Percentiles rank a stretch among this genome's conserved stretches.
Evolutionary conservation across 1,284 basidiomycete genomes (phyloP).

Genomic region (Melampsora abietis-canadensis): DNA sequence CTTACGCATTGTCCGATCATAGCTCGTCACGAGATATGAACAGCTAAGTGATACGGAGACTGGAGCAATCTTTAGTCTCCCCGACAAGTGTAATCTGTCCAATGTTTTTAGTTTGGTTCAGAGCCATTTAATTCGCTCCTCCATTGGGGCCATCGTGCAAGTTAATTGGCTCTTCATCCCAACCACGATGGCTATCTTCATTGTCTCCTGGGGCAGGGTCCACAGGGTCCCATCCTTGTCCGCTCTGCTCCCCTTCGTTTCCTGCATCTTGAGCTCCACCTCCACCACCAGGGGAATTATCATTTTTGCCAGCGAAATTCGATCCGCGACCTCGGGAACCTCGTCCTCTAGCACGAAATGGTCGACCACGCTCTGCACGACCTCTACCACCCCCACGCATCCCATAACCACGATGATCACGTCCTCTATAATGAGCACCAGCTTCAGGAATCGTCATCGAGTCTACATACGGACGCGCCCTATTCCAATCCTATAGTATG

Average conservation of each 20-base stretch:
- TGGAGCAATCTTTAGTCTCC: too few relatives aligned
- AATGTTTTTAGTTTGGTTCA: too few relatives aligned
- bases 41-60: not conserved
- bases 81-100: too few relatives aligned
- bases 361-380: conserved; percentile 8
- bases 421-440: conserved; percentile 9
- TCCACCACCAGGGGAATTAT: not conserved
- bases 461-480: conserved; percentile 35
- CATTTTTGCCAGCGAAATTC: not conserved
- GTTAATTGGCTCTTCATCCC: not conserved
- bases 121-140: too few relatives aligned
- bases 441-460: conserved; percentile 37
- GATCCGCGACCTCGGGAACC: conserved; percentile 3
- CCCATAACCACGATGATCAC: conserved; percentile 4
- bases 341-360: not conserved
- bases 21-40: conserved; percentile 1
- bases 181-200: not conserved
- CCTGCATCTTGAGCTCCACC: not conserved
- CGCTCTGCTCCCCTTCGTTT: too few relatives aligned
- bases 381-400: conserved; percentile 28
- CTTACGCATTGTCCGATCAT: conserved; percentile 9
- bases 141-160: not conserved
- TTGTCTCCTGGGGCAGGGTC: not conserved
- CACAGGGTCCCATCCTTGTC: conserved; percentile 1
- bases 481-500: conserved; percentile 33